Percentiles rank a stretch among this genome's conserved stretches.
These are phyloP conservation scores for Magnaporthiopsis poae DNA, from an alignment of 2,329 filamentous ascomycete species.

Conservation along the genomic window DNA sequence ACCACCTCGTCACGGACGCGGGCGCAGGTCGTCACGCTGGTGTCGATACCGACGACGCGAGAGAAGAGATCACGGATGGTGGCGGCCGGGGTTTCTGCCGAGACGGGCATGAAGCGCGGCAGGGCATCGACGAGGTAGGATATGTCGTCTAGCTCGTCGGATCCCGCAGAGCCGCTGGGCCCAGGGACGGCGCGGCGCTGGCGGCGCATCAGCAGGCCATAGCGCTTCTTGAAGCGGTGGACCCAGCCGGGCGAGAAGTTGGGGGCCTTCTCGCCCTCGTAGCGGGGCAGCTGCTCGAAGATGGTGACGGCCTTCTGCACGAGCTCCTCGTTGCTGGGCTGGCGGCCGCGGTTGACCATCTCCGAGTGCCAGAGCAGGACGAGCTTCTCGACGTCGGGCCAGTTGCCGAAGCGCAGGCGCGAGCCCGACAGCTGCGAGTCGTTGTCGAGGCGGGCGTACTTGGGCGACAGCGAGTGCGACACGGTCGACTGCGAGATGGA, in stretches of 20 bases:
- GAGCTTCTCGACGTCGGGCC: conserved; percentile 53
- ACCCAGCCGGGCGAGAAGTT: conserved; percentile 57
- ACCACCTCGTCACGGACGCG: conserved; percentile 47
- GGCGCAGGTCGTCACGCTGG: conserved; percentile 43
- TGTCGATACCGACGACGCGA: conserved; percentile 45
- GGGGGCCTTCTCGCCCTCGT: conserved; percentile 49
- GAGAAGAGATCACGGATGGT: conserved; percentile 49
- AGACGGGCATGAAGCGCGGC: conserved; percentile 49
- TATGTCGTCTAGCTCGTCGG: conserved; percentile 35
- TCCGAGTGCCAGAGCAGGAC: conserved; percentile 47
- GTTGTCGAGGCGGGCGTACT: conserved; percentile 52
- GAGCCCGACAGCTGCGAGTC: conserved; percentile 54
- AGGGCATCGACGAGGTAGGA: conserved; percentile 51
- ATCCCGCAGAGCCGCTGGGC: conserved; percentile 23
- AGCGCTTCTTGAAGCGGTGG: conserved; percentile 55
- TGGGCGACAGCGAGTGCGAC: conserved; percentile 51
- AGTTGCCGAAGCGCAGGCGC: conserved; percentile 52
- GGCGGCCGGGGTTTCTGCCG: conserved; percentile 47
- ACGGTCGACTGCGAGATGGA: conserved; percentile 55
- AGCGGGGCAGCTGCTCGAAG: conserved; percentile 48
- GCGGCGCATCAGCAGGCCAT: conserved; percentile 47
- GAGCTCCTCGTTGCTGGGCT: conserved; percentile 53
- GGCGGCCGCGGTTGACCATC: conserved; percentile 40
- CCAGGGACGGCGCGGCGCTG: conserved; percentile 36
- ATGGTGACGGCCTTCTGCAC: conserved; percentile 53